These are phyloP conservation scores for Camillea tinctor DNA, from an alignment of 2,329 filamentous ascomycete species.

Conservation along the genomic window DNA sequence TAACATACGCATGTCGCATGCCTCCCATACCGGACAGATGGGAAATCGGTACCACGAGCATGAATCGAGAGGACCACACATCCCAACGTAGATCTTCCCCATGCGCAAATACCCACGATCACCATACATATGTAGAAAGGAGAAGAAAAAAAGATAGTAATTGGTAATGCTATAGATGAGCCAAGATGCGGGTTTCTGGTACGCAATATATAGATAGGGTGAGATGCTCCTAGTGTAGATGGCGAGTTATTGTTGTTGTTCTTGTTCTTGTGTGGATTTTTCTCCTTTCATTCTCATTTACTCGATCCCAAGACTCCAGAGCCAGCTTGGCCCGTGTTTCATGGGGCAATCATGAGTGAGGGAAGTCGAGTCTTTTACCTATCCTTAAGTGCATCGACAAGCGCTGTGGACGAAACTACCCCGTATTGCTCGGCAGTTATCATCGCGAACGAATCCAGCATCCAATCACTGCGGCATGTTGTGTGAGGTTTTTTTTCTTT, in stretches of 20 bases:
- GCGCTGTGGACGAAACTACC: neutral
- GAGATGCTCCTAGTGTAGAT: neutral
- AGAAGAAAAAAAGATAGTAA: too few species aligned
- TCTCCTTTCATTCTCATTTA: neutral
- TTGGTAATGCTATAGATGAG: neutral
- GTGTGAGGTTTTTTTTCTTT: too few species aligned
- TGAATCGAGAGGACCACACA: neutral
- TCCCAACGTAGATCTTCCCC: neutral
- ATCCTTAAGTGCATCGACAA: neutral
- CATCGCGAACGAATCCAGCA: neutral
- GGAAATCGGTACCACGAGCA: neutral
- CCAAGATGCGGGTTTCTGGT: neutral
- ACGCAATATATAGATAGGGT: neutral
- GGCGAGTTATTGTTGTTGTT: too few species aligned
- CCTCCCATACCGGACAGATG: neutral
- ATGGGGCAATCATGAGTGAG: neutral
- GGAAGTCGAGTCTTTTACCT: neutral
- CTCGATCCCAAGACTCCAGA: neutral
- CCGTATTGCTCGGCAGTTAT: neutral
- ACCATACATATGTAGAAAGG: too few species aligned
- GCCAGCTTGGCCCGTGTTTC: constrained; percentile 2
- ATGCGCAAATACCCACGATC: neutral
- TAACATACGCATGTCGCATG: too few species aligned
- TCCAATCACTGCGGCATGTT: neutral
- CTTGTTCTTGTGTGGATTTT: neutral